phyloP scores from a whole-genome alignment of 495 filamentous ascomycete species.

The Neurospora sp. region DNA sequence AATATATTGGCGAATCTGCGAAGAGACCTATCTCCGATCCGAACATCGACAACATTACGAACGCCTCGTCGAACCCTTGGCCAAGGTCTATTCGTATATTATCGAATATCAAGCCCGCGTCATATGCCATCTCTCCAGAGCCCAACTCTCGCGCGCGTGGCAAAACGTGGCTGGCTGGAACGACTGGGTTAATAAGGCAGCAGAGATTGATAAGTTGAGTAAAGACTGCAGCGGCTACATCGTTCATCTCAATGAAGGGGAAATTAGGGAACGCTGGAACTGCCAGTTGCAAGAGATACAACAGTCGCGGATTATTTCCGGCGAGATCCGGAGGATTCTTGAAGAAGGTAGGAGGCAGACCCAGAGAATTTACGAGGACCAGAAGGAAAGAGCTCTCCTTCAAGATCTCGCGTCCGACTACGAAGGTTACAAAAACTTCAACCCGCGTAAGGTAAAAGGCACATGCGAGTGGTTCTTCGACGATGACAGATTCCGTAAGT shows the following conservation, averaged over 20 bases:
- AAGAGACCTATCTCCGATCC: conserved; percentile 11
- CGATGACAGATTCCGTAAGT: conserved; percentile 19
- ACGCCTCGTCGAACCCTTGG: conserved; percentile 2
- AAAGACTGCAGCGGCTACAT: conserved; percentile 6
- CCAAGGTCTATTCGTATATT: conserved; percentile 21
- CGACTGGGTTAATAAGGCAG: conserved; percentile 12
- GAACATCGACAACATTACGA: conserved; percentile 1
- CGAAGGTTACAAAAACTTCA: conserved; percentile 20
- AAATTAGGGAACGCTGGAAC: conserved; percentile 6
- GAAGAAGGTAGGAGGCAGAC: conserved; percentile 1
- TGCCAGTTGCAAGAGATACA: conserved; percentile 11
- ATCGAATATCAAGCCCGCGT: conserved; percentile 26
- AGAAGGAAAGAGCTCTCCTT: conserved; percentile 13
- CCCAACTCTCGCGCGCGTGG: conserved; percentile 18
- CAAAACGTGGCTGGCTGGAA: conserved; percentile 10
- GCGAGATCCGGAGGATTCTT: conserved; percentile 6
- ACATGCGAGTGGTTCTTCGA: conserved; percentile 32
- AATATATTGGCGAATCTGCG: conserved; percentile 15
- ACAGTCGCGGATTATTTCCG: conserved; percentile 8
- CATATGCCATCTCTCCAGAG: conserved; percentile 22
- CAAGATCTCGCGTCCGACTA: conserved; percentile 21
- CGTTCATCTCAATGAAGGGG: neutral
- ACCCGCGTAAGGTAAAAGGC: conserved; percentile 11
- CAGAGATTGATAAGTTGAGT: conserved; percentile 8
- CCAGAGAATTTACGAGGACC: conserved; percentile 7